Base-by-base conservation (phyloP, 2,329 filamentous ascomycete genomes). In the Ramularia endophylla region DNA sequence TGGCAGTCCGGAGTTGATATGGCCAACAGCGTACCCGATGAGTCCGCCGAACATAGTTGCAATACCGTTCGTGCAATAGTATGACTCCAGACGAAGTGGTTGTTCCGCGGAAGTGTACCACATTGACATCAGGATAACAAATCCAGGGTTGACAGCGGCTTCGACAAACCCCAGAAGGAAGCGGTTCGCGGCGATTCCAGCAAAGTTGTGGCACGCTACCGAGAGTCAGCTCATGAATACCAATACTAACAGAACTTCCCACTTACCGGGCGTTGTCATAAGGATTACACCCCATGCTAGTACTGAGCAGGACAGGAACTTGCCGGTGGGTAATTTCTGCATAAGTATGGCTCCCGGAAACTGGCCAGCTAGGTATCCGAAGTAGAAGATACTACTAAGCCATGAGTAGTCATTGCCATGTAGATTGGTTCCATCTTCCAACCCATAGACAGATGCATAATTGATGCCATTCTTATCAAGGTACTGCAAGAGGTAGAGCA, bases 31-130 rank as follows among this genome's bases (percentile, higher is more conserved):
- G 47, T 79, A 80, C 1, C 73, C 74, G 8, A 79, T 68, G 1
- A 78, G 57, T 1, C 70, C 75, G n/a, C 77, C 77, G 40, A 80
- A 75, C 71, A 78, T 78, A 9, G 74, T 77, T 2, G 75, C 77
- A 9, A 80, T 65, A 2, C 77, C 77, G 48, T 80, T 79, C 2
- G 72, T 75, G 46, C 71, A 73, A 51, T 78, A 78, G 58, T 74
- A 80, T 1, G 70, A 63, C 36, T 73, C 74, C 5, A 77, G 65
- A 0, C 75, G 69, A 4, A 78, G 57, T 0, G 71, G 70, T 50
- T 75, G 72, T 53, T 75, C 71, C 2, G 39, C 29, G 4, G 57
- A 55, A 1, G 63, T 69, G 38, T 54, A 60, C 55, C 62, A 65
- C 54, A 64, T 60, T 13, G 51, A 52, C 57, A 63, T 64, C 31